A percentile compares a stretch with the other conserved stretches of the same genome.
phyloP scores from a whole-genome alignment of 192 early-diverging fungal species.

The Blastocladiella britannica region DNA sequence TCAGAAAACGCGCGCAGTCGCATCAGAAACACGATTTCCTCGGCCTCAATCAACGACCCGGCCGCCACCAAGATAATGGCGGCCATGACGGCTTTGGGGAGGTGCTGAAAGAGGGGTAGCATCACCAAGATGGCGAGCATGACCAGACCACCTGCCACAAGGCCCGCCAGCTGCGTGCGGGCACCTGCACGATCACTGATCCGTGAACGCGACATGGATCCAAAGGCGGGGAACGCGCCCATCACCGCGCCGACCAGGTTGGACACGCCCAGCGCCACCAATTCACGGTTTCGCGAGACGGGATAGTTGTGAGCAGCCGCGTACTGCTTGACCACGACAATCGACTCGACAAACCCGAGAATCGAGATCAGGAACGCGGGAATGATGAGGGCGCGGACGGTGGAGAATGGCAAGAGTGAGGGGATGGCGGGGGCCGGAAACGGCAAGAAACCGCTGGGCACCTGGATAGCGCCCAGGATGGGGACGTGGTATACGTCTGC shows the following conservation, averaged over 20 bases:
- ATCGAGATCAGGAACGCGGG: slow-evolving; percentile 77
- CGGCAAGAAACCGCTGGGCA: slow-evolving; percentile 21
- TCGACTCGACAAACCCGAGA: slow-evolving; percentile 93
- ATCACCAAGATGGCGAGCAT: slow-evolving; percentile 59
- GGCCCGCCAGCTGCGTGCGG: slow-evolving; percentile 64
- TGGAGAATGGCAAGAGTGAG: slow-evolving; percentile 27
- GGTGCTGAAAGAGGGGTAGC: slow-evolving; percentile 59
- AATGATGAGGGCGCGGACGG: slow-evolving; percentile 48
- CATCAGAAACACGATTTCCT: slow-evolving; percentile 63
- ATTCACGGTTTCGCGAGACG: slow-evolving; percentile 83
- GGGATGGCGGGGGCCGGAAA: slow-evolving; percentile 40
- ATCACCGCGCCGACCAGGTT: slow-evolving; percentile 71
- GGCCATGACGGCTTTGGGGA: slow-evolving; percentile 61
- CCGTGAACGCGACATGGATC: slow-evolving; percentile 74
- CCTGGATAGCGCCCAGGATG: slow-evolving; percentile 58
- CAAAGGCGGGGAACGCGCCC: slow-evolving; percentile 59
- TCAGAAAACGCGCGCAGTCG: slow-evolving; percentile 64
- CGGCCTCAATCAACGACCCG: slow-evolving; percentile 47
- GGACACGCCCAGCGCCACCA: slow-evolving; percentile 81
- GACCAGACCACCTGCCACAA: slow-evolving; percentile 58
- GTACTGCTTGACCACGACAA: slow-evolving; percentile 84
- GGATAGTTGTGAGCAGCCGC: slow-evolving; percentile 76
- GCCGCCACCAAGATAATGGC: slow-evolving; percentile 72
- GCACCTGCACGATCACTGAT: slow-evolving; percentile 88
- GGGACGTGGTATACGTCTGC: slow-evolving; percentile 44